Base-by-base conservation (phyloP, 257 asterid species). In the Rubia yunnanensis region DNA sequence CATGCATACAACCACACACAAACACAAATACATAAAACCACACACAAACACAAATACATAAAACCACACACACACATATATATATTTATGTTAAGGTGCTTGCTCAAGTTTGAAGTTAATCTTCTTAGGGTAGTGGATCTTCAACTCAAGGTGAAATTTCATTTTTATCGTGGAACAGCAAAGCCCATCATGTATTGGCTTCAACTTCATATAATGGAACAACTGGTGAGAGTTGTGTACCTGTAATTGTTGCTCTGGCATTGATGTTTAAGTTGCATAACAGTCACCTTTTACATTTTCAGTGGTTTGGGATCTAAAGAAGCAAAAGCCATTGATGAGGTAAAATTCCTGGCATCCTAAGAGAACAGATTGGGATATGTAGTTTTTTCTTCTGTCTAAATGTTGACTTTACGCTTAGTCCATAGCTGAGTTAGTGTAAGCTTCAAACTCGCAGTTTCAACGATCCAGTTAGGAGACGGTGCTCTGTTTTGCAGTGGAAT, bases 401-500 rank as follows among this genome's bases (percentile, higher is more conserved):
- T 49, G 17, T 62, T 60, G 18, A 48, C 28, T 31, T 26, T 55
- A 35, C 34, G n/a, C 6, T 14, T 2, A 41, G 49, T 41, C 49
- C 11, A 31, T 44, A 13, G 4, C 18, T 56, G 24, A 20, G 24
- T 73, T 66, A 31, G 23, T 32, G 23, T 61, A 56, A 59, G 60
- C 59, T 61, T 61, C 38, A 56, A 67, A 44, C 28, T 63, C 67
- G 80, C 90, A 92, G 99, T 82, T 92, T 92, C 76, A 48, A 89
- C n/a, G 99, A 92, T 73, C 74, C 99, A 52, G 64, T 73, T 46
- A 82, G 86, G 84, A 86, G 92, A 80, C 80, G 99, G 73, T 84
- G 97, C 83, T 89, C 97, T 73, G 99, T 88, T 73, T 78, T 92
- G 85, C 99, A 92, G 86, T 92, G 99, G 99, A 77, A 92, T 76